phyloP scores from a whole-genome alignment of 306 rosid genomes.

The Prunus davidiana region DNA sequence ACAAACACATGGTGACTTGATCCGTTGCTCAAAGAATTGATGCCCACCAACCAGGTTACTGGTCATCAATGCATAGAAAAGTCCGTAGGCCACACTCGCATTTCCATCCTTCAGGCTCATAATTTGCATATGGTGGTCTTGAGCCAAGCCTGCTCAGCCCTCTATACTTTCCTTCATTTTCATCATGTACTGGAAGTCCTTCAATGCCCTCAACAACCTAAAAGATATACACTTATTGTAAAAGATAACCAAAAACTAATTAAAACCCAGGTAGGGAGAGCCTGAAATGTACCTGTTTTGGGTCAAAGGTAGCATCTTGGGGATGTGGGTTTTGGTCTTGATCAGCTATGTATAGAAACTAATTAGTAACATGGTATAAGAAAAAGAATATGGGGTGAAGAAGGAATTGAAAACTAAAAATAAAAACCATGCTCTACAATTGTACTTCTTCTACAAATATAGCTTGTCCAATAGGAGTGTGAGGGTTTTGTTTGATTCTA shows the following conservation, averaged over 20 bases:
- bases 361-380: background rate
- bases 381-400: too few relatives aligned
- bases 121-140: slow-evolving; percentile 39
- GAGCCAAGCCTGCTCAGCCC: slow-evolving; percentile 34
- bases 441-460: too few relatives aligned
- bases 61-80: too few relatives aligned
- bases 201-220: slow-evolving; percentile 15
- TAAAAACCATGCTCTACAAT: too few relatives aligned
- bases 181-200: background rate
- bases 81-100: slow-evolving; percentile 32
- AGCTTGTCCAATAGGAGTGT: too few relatives aligned
- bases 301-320: slow-evolving; percentile 3
- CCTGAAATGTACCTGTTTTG: slow-evolving; percentile 17
- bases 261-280: background rate
- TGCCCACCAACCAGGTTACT: too few relatives aligned
- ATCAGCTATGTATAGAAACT: background rate
- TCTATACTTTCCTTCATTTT: slow-evolving; percentile 12
- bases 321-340: slow-evolving; percentile 1
- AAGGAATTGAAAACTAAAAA: too few relatives aligned
- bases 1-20: too few relatives aligned
- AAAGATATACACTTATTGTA: background rate
- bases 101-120: slow-evolving; percentile 44
- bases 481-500: too few relatives aligned
- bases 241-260: background rate
- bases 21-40: too few relatives aligned